Evolutionary conservation across 352 stramenopile species (phyloP), one percentile per base, ranked within the genome.

Genomic region (Globisporangium nodosum): DNA sequence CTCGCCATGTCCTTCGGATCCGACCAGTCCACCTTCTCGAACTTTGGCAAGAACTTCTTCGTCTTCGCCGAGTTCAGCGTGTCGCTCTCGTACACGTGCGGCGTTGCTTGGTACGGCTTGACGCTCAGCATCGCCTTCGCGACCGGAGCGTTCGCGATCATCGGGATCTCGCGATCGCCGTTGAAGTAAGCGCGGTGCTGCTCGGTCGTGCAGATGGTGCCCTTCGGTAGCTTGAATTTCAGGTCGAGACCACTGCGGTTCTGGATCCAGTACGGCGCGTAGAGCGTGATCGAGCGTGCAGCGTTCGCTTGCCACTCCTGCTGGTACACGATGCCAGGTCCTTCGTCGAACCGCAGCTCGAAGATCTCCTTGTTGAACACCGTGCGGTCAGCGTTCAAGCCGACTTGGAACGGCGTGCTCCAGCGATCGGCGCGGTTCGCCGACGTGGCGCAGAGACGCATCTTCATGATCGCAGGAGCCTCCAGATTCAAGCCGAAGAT

Each of bases 241-340:
- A 94, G 63, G 35, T 95, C 86, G 11, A 95, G 69, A 8, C 86
- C 86, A 56, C 71, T 87, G 37, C 81, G 78, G 60, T 95, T 95
- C 58, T 92, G 84, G 60, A 95, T 87, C 86, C 86, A 95, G 60
- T 87, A 95, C 5, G 83, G 86, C 12, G 69, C 73, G 49, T 76
- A 92, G 20, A 95, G 60, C 47, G 76, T 78, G n/a, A 92, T 61
- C 7, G 69, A 80, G 21, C 86, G 81, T 3, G 78, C 69, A 39
- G 70, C 59, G 31, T 90, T 78, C 21, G 63, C 39, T 11, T 78
- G 69, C 83, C 84, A 93, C 52, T 87, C 67, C 31, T 88, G 82
- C 3, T 91, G 72, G 42, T 90, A 74, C 52, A 87, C 60, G 27
- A 92, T 76, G 12, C 64, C 70, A 21, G 86, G 86, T 0, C 81